Evolutionary conservation across 78 protist genomes (phyloP), one percentile per base, ranked within the genome.

Genomic region (Anaeramoeba flamelloides): DNA sequence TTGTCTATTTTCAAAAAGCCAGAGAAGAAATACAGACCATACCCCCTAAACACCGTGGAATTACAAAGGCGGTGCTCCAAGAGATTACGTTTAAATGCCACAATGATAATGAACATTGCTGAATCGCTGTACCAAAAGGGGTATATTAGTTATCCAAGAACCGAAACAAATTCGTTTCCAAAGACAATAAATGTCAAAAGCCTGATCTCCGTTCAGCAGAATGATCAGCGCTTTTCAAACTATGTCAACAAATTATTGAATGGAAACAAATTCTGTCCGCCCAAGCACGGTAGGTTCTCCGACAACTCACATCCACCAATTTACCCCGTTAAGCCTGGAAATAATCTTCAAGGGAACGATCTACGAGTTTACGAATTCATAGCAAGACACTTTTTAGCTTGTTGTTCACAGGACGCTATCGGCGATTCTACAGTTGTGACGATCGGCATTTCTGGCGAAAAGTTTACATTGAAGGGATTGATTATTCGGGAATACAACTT

Each of bases 261-360:
- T 1, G 86, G 78, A 17, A 87, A 83, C 8, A 86, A 74, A 31
- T 93, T 87, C 84, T 39, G 26, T 3, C 79, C 83, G 37, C 99
- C 98, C 3, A 69, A 90, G 3, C 41, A 79, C 0, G 99, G 99
- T 2, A 39, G 37, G 22, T 36, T 86, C 22, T 83, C 91, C 77
- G 99, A 97, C 82, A 26, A 93, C 31, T 87, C 99, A 1, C 99
- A 97, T 82, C 99, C 99, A 1, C 98, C 99, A 8, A 97, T 97
- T 32, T 97, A 94, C 78, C 99, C 99, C 22, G 86, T 92, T 26
- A 53, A 17, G 17, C 8, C 34, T 17, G 69, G 69, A 26, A 26
- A 8, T 30, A 33, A 2, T 17, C 80, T 79, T 77, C 64, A 30
- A 31, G 91, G 83, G 8, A 76, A 75, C n/a, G 79, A 78, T 12